These are phyloP conservation scores for Fusarium oxysporum DNA, from an alignment of 2,329 filamentous ascomycete species.

Conservation along the genomic window DNA sequence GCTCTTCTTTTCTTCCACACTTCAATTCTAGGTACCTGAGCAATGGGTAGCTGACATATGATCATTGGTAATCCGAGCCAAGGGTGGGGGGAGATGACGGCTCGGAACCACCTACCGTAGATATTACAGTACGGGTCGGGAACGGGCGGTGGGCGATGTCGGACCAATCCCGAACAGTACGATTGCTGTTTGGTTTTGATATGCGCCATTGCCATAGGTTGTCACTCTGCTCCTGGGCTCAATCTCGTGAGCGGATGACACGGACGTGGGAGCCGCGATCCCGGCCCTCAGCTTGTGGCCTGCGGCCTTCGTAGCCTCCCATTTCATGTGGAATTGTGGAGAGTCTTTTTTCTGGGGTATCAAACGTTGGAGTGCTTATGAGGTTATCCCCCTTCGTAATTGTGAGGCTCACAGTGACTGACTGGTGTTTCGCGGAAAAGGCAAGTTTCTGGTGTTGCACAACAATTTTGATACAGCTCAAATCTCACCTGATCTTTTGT, in stretches of 20 bases:
- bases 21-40: slow-evolving; percentile 17
- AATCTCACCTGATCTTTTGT: background rate
- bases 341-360: slow-evolving; percentile 23
- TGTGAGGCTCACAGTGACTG: slow-evolving; percentile 1
- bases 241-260: slow-evolving; percentile 36
- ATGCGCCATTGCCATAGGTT: slow-evolving; percentile 33
- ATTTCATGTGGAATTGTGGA: slow-evolving; percentile 17
- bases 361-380: background rate
- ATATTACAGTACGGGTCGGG: slow-evolving; percentile 17
- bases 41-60: slow-evolving; percentile 41
- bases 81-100: slow-evolving; percentile 20
- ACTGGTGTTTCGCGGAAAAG: background rate
- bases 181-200: slow-evolving; percentile 32
- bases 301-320: background rate
- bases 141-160: slow-evolving; percentile 33
- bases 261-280: slow-evolving; percentile 19
- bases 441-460: background rate
- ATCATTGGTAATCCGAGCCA: slow-evolving; percentile 33
- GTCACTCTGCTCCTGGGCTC: background rate
- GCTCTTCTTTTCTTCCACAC: background rate
- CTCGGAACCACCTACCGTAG: slow-evolving; percentile 3
- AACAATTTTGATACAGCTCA: background rate
- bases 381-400: background rate
- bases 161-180: slow-evolving; percentile 43
- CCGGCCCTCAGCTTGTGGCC: background rate